Evolutionary conservation across 768 basidiomycete species (phyloP), one percentile per base, ranked within the genome.

Genomic region (Naganishia vishniacii): DNA sequence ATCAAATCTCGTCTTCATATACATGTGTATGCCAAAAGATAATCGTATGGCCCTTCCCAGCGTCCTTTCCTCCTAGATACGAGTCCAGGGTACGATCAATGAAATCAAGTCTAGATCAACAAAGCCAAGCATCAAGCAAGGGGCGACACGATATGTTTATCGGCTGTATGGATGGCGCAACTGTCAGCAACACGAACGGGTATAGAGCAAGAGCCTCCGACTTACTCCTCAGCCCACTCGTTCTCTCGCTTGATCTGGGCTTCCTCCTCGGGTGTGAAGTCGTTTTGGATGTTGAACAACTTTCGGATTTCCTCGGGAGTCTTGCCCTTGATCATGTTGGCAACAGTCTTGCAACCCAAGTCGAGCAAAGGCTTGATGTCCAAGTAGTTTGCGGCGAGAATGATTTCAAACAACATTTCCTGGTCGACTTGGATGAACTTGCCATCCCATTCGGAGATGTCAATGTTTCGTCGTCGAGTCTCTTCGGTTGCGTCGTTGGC

Each of bases 311-410:
- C 95, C 78, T 98, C 95, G 25, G 95, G 95, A 3, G 93, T 94
- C 84, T 99, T 99, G 34, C 95, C 95, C 82, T 99, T 98, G 84
- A 99, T 98, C 95, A 98, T 99, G 83, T 98, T 98, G 15, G 95
- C 95, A 4, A 95, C 93, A 3, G 91, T 95, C 83, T 95, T 94
- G 84, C 93, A 95, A 1, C 93, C 93, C 65, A 95, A 91, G 74
- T 95, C 93, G 69, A 98, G 85, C 49, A 98, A 84, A 23, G 93
- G 88, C 81, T 98, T 98, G 83, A 99, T 98, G 75, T 99, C 95
- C 70, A 99, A 88, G 81, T 99, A 99, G 82, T 99, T 99, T 68
- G 95, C 95, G 11, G 95, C 95, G 61, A 98, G 87, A 78, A 98
- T 99, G 77, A 98, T 99, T 81, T 99, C 95, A 70, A 98, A 98